Evolutionary conservation across 257 asterid species (phyloP).

Genomic region (Rehmannia glutinosa): DNA sequence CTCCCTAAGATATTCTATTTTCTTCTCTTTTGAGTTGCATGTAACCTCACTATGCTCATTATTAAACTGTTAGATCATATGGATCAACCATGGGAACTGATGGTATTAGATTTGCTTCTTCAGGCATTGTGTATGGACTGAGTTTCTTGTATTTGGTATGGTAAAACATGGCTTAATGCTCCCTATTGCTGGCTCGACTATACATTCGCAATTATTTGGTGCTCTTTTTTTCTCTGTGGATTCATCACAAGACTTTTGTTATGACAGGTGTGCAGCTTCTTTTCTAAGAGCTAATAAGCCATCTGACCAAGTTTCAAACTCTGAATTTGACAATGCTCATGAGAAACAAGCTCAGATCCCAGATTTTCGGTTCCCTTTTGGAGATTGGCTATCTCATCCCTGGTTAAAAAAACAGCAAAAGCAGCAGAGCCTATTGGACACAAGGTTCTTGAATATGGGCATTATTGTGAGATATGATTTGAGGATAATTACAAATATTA

Average conservation of each 20-base stretch:
- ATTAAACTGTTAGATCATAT: no score
- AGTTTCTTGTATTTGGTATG: no score
- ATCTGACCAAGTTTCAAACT: conserved; percentile 19
- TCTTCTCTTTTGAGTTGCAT: no score
- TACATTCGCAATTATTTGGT: no score
- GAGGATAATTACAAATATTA: background rate
- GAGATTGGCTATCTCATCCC: conserved; percentile 56
- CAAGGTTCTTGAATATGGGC: conserved; percentile 29
- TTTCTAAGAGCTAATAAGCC: conserved; percentile 38
- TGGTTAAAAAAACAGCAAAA: conserved; percentile 43
- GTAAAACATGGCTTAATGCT: no score
- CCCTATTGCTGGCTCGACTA: no score
- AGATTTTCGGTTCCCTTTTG: conserved; percentile 40
- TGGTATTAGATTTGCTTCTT: no score
- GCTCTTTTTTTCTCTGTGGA: background rate
- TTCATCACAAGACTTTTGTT: background rate
- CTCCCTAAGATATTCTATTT: no score
- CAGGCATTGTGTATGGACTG: no score
- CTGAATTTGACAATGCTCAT: conserved; percentile 16
- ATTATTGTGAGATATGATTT: background rate
- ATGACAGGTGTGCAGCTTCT: conserved; percentile 57
- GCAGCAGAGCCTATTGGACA: no score
- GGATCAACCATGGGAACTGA: no score
- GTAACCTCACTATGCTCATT: no score
- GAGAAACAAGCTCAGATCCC: conserved; percentile 20